Conservation (phyloP, 1,284 basidiomycete species). For the Cystobasidium pallidum region DNA sequence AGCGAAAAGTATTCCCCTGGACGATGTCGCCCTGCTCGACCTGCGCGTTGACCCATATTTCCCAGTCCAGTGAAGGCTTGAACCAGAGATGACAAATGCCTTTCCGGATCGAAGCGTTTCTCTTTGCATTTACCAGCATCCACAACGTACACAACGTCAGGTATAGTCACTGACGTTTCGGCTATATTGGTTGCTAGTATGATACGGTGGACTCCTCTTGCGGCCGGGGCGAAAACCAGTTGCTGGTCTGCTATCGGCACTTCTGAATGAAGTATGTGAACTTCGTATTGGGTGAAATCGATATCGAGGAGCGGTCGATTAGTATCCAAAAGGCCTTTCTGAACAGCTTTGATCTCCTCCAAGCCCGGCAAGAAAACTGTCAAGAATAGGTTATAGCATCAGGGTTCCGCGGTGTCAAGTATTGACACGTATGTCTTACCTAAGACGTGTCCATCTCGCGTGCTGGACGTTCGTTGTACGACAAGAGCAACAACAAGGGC, state of each 20-base stretch:
- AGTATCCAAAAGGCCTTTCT: conserved; percentile 67
- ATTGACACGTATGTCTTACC: conserved; percentile 45
- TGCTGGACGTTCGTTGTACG: conserved; percentile 72
- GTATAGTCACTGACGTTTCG: conserved; percentile 89
- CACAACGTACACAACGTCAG: conserved; percentile 79
- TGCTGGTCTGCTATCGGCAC: conserved; percentile 90
- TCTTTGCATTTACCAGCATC: conserved; percentile 89
- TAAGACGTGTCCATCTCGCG: conserved; percentile 66
- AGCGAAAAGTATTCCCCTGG: conserved; percentile 80
- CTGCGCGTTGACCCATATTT: conserved; percentile 82
- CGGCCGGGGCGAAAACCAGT: conserved; percentile 74
- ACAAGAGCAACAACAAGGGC: conserved; percentile 82
- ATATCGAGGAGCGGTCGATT: conserved; percentile 64
- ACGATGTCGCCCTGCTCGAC: conserved; percentile 64
- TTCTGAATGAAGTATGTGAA: conserved; percentile 90
- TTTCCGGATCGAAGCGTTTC: conserved; percentile 76
- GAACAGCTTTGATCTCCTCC: conserved; percentile 87
- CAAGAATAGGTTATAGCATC: not conserved
- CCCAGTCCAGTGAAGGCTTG: conserved; percentile 83
- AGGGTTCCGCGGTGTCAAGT: no score
- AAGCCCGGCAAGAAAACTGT: conserved; percentile 88
- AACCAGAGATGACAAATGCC: conserved; percentile 72
- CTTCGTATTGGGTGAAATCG: conserved; percentile 66
- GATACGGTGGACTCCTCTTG: conserved; percentile 70
- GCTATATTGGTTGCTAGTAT: conserved; percentile 87